Conservation (phyloP, 1,284 basidiomycete genomes). For the Trichosporon coremiiforme region DNA sequence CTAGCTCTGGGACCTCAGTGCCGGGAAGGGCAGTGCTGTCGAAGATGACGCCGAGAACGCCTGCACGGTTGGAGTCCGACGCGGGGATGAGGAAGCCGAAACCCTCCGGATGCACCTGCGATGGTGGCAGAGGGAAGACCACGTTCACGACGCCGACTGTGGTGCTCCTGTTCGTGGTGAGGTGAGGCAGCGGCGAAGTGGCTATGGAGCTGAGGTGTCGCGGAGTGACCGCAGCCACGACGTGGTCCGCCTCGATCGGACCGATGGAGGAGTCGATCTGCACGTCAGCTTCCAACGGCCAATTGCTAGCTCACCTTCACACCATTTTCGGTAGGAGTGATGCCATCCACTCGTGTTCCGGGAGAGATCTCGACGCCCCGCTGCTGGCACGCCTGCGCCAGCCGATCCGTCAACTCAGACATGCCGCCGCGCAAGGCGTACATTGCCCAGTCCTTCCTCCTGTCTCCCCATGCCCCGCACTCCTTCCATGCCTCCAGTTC, state of each 20-base stretch:
- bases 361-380: conserved; percentile 21
- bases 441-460: conserved; percentile 47
- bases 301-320: conserved; percentile 21
- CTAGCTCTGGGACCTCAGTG: conserved; percentile 59
- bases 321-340: conserved; percentile 12
- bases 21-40: conserved; percentile 73
- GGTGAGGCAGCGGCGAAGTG: conserved; percentile 59
- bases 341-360: conserved; percentile 12
- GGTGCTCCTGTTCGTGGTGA: conserved; percentile 50
- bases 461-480: conserved; percentile 35
- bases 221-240: conserved; percentile 43
- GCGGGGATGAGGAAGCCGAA: conserved; percentile 90
- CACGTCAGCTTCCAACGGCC: not conserved
- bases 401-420: conserved; percentile 65
- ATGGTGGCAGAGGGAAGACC: conserved; percentile 62
- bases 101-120: conserved; percentile 68
- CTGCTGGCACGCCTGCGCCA: conserved; percentile 56
- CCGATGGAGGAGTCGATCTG: not conserved
- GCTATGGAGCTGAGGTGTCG: conserved; percentile 39
- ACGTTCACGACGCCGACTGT: conserved; percentile 72
- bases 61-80: conserved; percentile 40
- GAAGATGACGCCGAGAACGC: conserved; percentile 79
- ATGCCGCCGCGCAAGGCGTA: conserved; percentile 65
- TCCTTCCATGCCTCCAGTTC: conserved; percentile 30
- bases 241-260: conserved; percentile 22